Evolutionary conservation across 2,329 filamentous ascomycete genomes (phyloP).

Genomic region (Pseudonectria buxi): DNA sequence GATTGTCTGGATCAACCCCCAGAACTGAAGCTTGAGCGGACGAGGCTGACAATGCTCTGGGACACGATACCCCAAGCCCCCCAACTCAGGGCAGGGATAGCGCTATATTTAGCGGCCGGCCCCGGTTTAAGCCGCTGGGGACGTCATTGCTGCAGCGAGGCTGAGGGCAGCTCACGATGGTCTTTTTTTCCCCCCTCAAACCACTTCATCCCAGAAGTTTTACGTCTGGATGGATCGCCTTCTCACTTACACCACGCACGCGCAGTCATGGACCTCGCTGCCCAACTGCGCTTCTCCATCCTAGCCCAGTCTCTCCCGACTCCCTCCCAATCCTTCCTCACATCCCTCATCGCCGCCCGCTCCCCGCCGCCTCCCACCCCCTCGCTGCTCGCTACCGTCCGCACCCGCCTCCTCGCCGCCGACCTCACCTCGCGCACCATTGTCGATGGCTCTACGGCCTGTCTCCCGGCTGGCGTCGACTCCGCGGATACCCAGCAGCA

Average conservation of each 20-base stretch:
- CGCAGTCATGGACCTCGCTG: constrained; percentile 23
- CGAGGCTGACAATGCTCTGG: no score
- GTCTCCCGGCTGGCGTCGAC: constrained; percentile 48
- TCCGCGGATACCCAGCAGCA: constrained; percentile 48
- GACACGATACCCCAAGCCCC: no score
- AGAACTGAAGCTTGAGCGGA: no score
- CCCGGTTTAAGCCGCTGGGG: constrained; percentile 16
- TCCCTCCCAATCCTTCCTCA: constrained; percentile 54
- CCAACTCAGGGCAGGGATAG: constrained; percentile 4
- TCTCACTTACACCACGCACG: constrained; percentile 1
- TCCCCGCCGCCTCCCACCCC: constrained; percentile 55
- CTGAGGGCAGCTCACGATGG: constrained; percentile 3
- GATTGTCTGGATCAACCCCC: no score
- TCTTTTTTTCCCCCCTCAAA: background rate
- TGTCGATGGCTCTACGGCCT: constrained; percentile 34
- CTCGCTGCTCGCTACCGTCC: constrained; percentile 70
- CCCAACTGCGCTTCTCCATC: constrained; percentile 48
- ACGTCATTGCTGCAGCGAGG: constrained; percentile 19
- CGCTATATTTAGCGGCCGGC: constrained; percentile 14
- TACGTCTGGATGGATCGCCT: no score
- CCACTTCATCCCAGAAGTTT: no score
- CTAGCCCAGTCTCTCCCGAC: constrained; percentile 47
- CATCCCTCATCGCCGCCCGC: constrained; percentile 50
- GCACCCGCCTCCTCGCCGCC: constrained; percentile 70
- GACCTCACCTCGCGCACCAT: constrained; percentile 58